These are phyloP conservation scores for Myriangium duriaei DNA, from an alignment of 2,329 filamentous ascomycete species.

Conservation along the genomic window DNA sequence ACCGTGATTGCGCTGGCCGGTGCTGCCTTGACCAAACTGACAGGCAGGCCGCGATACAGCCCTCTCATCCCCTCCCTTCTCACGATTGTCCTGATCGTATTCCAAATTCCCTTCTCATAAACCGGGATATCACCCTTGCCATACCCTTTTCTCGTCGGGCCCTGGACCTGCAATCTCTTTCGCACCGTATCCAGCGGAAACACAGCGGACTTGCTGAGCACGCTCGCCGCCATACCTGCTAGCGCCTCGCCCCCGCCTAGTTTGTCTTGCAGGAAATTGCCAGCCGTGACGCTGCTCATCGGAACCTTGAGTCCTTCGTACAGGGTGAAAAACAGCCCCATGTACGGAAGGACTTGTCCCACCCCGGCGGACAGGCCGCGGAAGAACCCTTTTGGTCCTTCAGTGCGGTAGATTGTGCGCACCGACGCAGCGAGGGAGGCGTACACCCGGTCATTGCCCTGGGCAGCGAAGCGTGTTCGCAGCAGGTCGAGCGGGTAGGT, in stretches of 20 bases:
- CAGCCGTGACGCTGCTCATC: constrained; percentile 39
- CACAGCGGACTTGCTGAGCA: constrained; percentile 75
- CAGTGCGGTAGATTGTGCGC: constrained; percentile 57
- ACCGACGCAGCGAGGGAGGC: constrained; percentile 55
- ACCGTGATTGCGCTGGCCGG: constrained; percentile 87
- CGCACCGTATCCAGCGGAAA: constrained; percentile 88
- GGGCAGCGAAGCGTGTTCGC: constrained; percentile 90
- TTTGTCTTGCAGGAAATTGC: too few species aligned
- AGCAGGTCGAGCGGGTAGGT: constrained; percentile 93
- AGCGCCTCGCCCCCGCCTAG: constrained; percentile 68
- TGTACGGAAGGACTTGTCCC: constrained; percentile 83
- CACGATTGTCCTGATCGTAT: constrained; percentile 56
- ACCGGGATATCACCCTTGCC: constrained; percentile 79
- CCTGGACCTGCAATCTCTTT: constrained; percentile 91
- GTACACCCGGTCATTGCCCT: constrained; percentile 74
- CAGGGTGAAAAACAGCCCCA: constrained; percentile 88
- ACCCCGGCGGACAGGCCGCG: constrained; percentile 72
- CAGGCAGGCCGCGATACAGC: constrained; percentile 74
- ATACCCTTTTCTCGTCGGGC: constrained; percentile 67
- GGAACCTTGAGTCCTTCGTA: constrained; percentile 60
- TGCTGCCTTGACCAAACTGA: constrained; percentile 84
- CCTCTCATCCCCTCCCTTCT: constrained; percentile 63
- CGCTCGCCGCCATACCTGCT: constrained; percentile 66
- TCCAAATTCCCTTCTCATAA: constrained; percentile 55
- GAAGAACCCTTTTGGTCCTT: constrained; percentile 74